Evolutionary conservation across 805 yeast species (phyloP).

Genomic region (Pichia rugopelliculosa): DNA sequence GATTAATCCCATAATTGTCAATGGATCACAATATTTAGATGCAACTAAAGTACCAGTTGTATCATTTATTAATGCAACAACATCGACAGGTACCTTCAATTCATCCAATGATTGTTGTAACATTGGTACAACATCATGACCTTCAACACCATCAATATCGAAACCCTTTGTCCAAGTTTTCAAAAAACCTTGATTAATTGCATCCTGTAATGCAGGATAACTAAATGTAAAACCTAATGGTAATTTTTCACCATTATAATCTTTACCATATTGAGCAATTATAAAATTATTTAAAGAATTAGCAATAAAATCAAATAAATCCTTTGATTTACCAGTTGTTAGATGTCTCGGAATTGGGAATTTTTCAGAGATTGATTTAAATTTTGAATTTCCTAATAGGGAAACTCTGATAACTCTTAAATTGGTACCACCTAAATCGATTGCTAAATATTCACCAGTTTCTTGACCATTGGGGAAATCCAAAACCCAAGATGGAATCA

Average conservation of each 20-base stretch:
- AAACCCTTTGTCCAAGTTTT: slow-evolving; percentile 98
- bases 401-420: slow-evolving; percentile 85
- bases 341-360: slow-evolving; percentile 68
- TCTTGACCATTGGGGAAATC: slow-evolving; percentile 91
- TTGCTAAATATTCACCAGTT: slow-evolving; percentile 82
- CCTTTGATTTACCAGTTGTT: slow-evolving; percentile 73
- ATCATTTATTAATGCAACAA: slow-evolving; percentile 91
- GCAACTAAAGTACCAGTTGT: slow-evolving; percentile 97
- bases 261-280: slow-evolving; percentile 48
- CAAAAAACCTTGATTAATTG: slow-evolving; percentile 77
- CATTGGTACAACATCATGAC: slow-evolving; percentile 89
- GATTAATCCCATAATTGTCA: slow-evolving; percentile 88
- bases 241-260: slow-evolving; percentile 47
- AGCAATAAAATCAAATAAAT: slow-evolving; percentile 83
- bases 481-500: slow-evolving; percentile 97
- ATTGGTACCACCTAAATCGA: slow-evolving; percentile 97
- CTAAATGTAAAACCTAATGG: slow-evolving; percentile 95
- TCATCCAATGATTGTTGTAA: slow-evolving; percentile 66
- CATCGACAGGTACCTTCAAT: slow-evolving; percentile 66
- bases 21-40: slow-evolving; percentile 83
- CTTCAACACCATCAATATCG: slow-evolving; percentile 89
- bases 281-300: slow-evolving; percentile 67
- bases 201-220: slow-evolving; percentile 78
- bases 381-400: slow-evolving; percentile 74
- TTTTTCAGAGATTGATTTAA: slow-evolving; percentile 82